Conservation (phyloP, 1,284 basidiomycete genomes). For the Retiboletus fuscus region DNA sequence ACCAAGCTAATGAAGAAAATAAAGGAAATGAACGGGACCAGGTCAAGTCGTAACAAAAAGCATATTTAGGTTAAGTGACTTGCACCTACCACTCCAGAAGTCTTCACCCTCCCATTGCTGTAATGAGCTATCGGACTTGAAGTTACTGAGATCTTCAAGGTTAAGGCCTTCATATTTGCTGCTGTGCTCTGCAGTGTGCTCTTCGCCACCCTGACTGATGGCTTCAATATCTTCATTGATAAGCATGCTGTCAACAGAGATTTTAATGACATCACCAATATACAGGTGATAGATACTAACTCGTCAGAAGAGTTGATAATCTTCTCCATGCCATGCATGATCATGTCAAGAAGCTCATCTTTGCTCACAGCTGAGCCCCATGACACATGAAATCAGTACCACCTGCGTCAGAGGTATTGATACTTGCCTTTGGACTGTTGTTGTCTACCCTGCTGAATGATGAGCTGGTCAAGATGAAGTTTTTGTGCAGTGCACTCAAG, state of each 20-base stretch:
- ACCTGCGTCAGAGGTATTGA: neutral
- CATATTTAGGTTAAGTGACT: conserved; percentile 81
- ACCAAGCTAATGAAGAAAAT: too few species aligned
- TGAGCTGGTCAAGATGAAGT: conserved; percentile 93
- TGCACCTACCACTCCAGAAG: conserved; percentile 79
- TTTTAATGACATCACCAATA: neutral
- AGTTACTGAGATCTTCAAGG: conserved; percentile 93
- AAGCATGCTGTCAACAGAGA: conserved; percentile 64
- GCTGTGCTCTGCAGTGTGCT: conserved; percentile 89
- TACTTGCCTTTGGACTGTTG: conserved; percentile 72
- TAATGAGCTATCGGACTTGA: conserved; percentile 91
- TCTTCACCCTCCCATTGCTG: conserved; percentile 98
- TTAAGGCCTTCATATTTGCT: conserved; percentile 94
- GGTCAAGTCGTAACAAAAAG: too few species aligned
- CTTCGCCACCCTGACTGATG: conserved; percentile 93
- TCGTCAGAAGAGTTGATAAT: conserved; percentile 86
- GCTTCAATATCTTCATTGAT: conserved; percentile 95
- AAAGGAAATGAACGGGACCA: too few species aligned
- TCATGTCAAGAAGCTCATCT: conserved; percentile 98
- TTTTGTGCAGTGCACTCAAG: conserved; percentile 97
- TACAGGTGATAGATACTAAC: conserved; percentile 53
- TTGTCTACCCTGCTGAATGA: conserved; percentile 95
- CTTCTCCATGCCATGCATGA: conserved; percentile 96
- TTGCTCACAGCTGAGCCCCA: conserved; percentile 82
- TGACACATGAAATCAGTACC: neutral